These are phyloP conservation scores for Penicillium verrucosum DNA, from an alignment of 2,329 filamentous ascomycete genomes.

Conservation along the genomic window DNA sequence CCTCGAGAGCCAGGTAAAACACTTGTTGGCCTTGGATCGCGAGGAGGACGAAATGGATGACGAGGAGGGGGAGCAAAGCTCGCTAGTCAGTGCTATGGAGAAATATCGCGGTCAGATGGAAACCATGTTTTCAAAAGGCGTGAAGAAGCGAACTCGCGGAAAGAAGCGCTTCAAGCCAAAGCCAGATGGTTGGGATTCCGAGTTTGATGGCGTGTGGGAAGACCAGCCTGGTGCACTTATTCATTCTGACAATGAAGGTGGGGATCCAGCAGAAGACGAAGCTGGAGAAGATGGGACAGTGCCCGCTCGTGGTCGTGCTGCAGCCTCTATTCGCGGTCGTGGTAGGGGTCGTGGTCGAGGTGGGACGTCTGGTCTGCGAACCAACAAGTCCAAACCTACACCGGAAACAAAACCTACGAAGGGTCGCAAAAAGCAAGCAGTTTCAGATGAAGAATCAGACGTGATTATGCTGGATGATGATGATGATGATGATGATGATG, in stretches of 20 bases:
- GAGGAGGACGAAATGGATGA: conserved; percentile 68
- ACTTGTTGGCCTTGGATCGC: conserved; percentile 64
- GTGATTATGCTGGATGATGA: conserved; percentile 39
- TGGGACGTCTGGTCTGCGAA: conserved; percentile 37
- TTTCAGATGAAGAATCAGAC: conserved; percentile 42
- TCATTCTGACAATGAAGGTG: conserved; percentile 50
- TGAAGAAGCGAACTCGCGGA: conserved; percentile 51
- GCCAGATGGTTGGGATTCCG: conserved; percentile 82
- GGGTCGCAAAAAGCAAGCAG: conserved; percentile 29
- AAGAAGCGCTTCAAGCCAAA: conserved; percentile 67
- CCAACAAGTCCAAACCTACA: conserved; percentile 31
- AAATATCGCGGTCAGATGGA: conserved; percentile 67
- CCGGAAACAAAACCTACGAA: conserved; percentile 23
- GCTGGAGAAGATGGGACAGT: conserved; percentile 48
- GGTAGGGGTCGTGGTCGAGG: conserved; percentile 47
- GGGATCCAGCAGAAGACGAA: conserved; percentile 45
- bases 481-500: conserved; percentile 26
- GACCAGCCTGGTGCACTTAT: conserved; percentile 68
- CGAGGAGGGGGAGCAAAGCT: conserved; percentile 63
- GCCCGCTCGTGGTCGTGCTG: conserved; percentile 27
- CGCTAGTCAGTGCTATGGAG: conserved; percentile 71
- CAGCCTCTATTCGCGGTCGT: conserved; percentile 47
- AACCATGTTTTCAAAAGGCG: conserved; percentile 65
- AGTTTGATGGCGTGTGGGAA: conserved; percentile 81
- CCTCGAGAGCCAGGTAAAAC: conserved; percentile 65